Percentiles rank a stretch among this genome's conserved stretches.
Evolutionary conservation across 208 protist species (phyloP).

Genomic region (Acanthamoeba culbertsoni): DNA sequence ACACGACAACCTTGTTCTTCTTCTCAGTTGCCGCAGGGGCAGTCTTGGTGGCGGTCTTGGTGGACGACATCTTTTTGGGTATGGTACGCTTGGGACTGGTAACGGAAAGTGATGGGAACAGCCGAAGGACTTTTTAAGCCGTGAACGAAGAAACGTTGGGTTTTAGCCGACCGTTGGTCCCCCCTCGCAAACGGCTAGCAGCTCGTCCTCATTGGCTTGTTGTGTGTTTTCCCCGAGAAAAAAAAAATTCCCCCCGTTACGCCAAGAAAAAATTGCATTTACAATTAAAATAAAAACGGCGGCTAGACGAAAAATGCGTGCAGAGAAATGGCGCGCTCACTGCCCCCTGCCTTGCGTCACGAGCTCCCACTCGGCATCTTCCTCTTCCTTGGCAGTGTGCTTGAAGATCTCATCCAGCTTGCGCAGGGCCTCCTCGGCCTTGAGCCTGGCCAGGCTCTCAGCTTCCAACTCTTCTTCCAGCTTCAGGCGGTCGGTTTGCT

Average conservation of each 20-base stretch:
- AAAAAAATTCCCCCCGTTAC: not conserved
- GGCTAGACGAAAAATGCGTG: too few relatives aligned
- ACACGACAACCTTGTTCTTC: slow-evolving; percentile 37
- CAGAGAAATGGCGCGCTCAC: too few relatives aligned
- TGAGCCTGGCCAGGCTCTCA: not conserved
- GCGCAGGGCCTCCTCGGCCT: not conserved
- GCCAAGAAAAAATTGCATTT: too few relatives aligned
- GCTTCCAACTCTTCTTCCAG: not conserved
- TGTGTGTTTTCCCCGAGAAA: not conserved
- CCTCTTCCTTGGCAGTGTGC: not conserved
- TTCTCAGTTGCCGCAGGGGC: not conserved
- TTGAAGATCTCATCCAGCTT: slow-evolving; percentile 20
- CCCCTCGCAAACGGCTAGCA: not conserved
- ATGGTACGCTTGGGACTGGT: too few relatives aligned
- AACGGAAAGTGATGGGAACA: too few relatives aligned
- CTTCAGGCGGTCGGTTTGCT: not conserved
- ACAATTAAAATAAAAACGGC: too few relatives aligned
- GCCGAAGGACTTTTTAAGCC: not conserved
- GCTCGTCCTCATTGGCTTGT: not conserved
- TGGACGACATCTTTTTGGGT: not conserved
- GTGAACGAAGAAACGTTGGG: not conserved
- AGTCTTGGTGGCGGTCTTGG: not conserved
- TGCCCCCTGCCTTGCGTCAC: not conserved
- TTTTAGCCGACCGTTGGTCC: not conserved
- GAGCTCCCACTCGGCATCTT: slow-evolving; percentile 18